A percentile compares a stretch with the other conserved stretches of the same genome.
Evolutionary conservation across 2,329 filamentous ascomycete genomes (phyloP).

Genomic region (Seiridium unicorne): DNA sequence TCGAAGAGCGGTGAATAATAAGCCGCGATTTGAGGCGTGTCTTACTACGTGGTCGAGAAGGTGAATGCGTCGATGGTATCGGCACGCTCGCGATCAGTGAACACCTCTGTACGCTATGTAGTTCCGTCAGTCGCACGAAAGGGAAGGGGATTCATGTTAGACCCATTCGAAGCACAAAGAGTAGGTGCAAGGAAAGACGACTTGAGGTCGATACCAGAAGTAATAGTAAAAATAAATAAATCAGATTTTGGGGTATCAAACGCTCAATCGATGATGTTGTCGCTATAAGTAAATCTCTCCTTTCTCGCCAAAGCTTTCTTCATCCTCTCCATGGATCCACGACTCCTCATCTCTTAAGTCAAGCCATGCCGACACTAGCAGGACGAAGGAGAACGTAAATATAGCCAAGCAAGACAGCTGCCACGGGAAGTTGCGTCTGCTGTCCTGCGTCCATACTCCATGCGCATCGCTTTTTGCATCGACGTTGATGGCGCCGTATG

Average conservation of each 20-base stretch:
- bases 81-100: no score
- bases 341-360: not conserved
- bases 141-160: no score
- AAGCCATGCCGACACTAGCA: constrained; percentile 3
- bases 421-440: not conserved
- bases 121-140: no score
- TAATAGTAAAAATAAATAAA: not conserved
- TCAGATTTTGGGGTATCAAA: not conserved
- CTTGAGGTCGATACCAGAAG: no score
- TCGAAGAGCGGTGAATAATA: no score
- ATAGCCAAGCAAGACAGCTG: not conserved
- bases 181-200: no score
- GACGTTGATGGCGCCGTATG: not conserved
- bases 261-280: not conserved
- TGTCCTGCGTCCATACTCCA: not conserved
- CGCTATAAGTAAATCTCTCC: constrained; percentile 6
- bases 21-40: no score
- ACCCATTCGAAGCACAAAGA: no score
- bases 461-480: not conserved
- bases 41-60: no score
- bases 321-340: not conserved
- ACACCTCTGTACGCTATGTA: no score
- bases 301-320: constrained; percentile 1
- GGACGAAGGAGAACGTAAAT: not conserved
- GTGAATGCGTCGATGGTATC: no score